Evolutionary conservation across 2,329 filamentous ascomycete species (phyloP).

Genomic region (Stagonosporopsis cucurbitacearum): DNA sequence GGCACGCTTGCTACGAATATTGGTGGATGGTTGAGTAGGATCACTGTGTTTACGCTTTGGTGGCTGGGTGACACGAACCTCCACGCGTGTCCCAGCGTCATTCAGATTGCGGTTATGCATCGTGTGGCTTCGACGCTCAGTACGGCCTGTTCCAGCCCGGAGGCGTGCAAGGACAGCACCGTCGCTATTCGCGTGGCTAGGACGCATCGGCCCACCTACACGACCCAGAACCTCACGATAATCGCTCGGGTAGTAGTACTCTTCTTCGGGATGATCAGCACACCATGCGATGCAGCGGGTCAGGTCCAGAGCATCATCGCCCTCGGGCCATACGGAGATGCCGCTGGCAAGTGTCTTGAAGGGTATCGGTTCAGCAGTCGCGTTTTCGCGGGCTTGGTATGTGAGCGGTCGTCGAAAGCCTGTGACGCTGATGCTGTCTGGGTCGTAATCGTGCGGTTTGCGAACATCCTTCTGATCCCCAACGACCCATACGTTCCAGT

Average conservation of each 20-base stretch:
- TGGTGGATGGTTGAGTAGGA: background rate
- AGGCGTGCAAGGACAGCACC: background rate
- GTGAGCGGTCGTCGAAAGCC: constrained; percentile 21
- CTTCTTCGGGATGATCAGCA: constrained; percentile 24
- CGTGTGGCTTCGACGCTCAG: background rate
- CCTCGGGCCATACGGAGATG: constrained; percentile 30
- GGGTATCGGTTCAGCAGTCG: constrained; percentile 4
- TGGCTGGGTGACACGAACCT: background rate
- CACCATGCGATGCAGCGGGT: constrained; percentile 34
- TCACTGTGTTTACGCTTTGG: background rate
- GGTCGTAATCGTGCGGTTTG: constrained; percentile 18
- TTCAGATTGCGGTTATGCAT: background rate
- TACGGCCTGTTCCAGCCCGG: background rate
- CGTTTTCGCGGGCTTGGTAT: background rate
- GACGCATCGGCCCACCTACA: background rate
- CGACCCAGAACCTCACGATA: constrained; percentile 14
- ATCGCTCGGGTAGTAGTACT: constrained; percentile 35
- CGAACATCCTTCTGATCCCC: constrained; percentile 14
- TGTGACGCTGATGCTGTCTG: constrained; percentile 23
- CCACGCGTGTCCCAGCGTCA: background rate
- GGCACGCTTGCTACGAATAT: background rate
- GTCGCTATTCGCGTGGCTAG: background rate
- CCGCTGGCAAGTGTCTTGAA: constrained; percentile 31
- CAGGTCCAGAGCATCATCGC: constrained; percentile 37
- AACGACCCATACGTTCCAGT: constrained; percentile 23